A percentile compares a stretch with the other conserved stretches of the same genome.
Evolutionary conservation across 192 early-diverging fungal species (phyloP).

Genomic region (Endogone sp.): DNA sequence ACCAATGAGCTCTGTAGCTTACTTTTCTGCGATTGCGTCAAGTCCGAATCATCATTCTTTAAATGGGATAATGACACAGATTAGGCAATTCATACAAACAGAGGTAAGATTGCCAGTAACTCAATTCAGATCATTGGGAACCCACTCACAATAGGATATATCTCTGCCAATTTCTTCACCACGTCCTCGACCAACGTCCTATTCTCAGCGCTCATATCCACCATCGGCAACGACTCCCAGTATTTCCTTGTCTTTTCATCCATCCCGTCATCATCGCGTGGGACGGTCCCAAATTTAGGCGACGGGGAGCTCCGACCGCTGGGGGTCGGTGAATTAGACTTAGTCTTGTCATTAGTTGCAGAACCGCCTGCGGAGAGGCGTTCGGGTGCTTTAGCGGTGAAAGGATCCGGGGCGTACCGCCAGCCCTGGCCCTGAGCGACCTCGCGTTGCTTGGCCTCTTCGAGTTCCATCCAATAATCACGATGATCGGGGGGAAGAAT

Average conservation of each 20-base stretch:
- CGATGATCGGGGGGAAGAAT: constrained; percentile 73
- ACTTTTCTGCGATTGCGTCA: constrained; percentile 9
- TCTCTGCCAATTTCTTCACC: constrained; percentile 34
- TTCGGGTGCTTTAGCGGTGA: constrained; percentile 52
- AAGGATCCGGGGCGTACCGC: constrained; percentile 78
- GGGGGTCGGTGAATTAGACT: not conserved
- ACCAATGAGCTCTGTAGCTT: constrained; percentile 30
- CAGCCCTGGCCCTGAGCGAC: constrained; percentile 30
- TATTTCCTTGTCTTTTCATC: constrained; percentile 39
- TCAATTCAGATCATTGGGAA: too few species aligned
- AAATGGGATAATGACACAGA: not conserved
- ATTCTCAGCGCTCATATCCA: constrained; percentile 62
- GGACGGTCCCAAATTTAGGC: not conserved
- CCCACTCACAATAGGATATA: not conserved
- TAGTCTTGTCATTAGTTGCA: not conserved
- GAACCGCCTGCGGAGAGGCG: not conserved
- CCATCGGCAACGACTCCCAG: constrained; percentile 61
- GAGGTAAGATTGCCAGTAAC: too few species aligned
- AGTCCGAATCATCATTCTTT: not conserved
- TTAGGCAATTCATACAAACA: too few species aligned
- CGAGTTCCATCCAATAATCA: constrained; percentile 69
- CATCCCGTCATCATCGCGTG: constrained; percentile 5
- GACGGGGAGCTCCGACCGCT: not conserved
- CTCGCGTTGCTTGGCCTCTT: constrained; percentile 42
- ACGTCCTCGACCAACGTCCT: constrained; percentile 60